Evolutionary conservation across 768 basidiomycete species (phyloP).

Genomic region (Boletus bicolor): DNA sequence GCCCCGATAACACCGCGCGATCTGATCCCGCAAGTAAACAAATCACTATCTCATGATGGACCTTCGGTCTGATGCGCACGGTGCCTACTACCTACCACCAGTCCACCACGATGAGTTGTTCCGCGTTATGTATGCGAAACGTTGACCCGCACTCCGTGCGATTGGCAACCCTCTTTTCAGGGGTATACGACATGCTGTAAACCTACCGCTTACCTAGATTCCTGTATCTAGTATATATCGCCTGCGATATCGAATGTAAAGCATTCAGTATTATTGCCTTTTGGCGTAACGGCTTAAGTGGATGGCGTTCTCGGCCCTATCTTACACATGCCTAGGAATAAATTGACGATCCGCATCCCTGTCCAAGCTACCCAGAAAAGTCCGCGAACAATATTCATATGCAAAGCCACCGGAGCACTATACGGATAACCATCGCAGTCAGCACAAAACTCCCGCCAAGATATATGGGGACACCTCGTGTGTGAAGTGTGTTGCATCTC

Average conservation of each 20-base stretch:
- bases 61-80: background rate
- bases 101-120: background rate
- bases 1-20: conserved; percentile 6
- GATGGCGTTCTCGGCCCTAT: too few species aligned
- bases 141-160: background rate
- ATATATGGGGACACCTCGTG: background rate
- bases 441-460: background rate
- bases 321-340: background rate
- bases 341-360: conserved; percentile 18
- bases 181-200: background rate
- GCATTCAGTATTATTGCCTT: too few species aligned
- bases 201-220: too few species aligned
- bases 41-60: background rate
- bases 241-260: too few species aligned
- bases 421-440: background rate
- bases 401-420: background rate
- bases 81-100: background rate
- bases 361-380: background rate
- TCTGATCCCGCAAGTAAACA: conserved; percentile 6
- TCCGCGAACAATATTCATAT: conserved; percentile 4
- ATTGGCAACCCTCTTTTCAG: conserved; percentile 1
- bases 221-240: too few species aligned
- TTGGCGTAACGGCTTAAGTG: too few species aligned
- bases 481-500: background rate
- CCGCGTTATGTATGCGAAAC: background rate